Evolutionary conservation across 2,329 filamentous ascomycete genomes (phyloP), one percentile per base, ranked within the genome.

Genomic region (Neophaeococcomyces aloes): DNA sequence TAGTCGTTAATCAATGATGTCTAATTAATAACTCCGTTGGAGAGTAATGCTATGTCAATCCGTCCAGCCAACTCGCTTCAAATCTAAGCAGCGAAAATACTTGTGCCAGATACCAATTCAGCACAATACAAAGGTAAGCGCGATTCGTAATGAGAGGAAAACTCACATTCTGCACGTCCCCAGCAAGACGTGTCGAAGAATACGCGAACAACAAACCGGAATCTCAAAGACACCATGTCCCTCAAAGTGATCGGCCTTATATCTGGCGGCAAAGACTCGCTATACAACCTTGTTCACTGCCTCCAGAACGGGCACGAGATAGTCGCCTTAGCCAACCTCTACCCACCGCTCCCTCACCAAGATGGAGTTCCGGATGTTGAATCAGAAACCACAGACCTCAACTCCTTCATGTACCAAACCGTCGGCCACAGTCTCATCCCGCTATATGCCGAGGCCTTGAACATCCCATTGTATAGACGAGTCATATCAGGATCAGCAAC

Each of bases 331-430:
- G 91, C 86, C 38, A 98, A 98, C 63, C 70, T 98, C 44, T 75
- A 88, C n/a, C n/a, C n/a, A n/a, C n/a, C n/a, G n/a, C n/a, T n/a
- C 59, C 89, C 86, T 39, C 30, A 30, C 14, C 7, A 11, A 11
- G 31, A 44, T 7, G 45, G 54, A 36, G 53, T 48, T 8, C 60
- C 69, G 36, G 48, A 44, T 25, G 48, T 52, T 4, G 62, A 59
- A 21, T 60, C 62, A 4, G 68, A 73, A 29, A 68, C 71, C 50
- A 66, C 73, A 44, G 85, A 96, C 61, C 73, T 94, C 55, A 86
- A 98, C 64, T 95, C 88, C 67, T 96, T 91, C 78, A 98, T 98
- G 91, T 98, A 96, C 70, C 91, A 98, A 69, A 98, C 91, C 2
- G 85, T 95, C 48, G 91, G 91, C 10, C 86, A 96, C 64, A 74